Evolutionary conservation across 148 eudicot species (phyloP).

Genomic region (Dianthus caryophyllus): DNA sequence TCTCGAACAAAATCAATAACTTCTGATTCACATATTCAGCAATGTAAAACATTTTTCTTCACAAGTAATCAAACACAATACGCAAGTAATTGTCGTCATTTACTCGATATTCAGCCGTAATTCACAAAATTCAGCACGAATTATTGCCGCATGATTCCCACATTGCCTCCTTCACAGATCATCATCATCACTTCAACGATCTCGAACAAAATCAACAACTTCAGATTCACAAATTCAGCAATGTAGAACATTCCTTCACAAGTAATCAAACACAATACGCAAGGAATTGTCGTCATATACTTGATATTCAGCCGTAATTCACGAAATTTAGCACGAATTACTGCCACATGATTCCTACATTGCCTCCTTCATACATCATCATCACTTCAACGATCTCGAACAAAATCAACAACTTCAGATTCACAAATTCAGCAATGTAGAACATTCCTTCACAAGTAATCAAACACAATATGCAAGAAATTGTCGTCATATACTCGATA

Average conservation of each 20-base stretch:
- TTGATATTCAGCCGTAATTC: background rate
- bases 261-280: background rate
- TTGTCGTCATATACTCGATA: background rate
- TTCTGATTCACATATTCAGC: background rate
- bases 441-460: background rate
- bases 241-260: background rate
- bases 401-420: background rate
- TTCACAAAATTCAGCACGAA: background rate
- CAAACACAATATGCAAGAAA: background rate
- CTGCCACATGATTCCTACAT: background rate
- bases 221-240: background rate
- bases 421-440: background rate
- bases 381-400: background rate
- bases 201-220: background rate
- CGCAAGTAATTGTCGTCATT: background rate
- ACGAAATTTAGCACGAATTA: background rate
- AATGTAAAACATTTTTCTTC: background rate
- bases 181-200: background rate
- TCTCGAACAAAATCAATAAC: background rate
- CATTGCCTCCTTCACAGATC: slow-evolving; percentile 3
- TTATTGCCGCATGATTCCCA: background rate
- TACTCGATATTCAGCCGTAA: background rate
- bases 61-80: background rate
- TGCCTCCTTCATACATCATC: background rate
- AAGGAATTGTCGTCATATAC: background rate